Conservation (phyloP, 73 alveolate genomes). For the Stentor roeselii region DNA sequence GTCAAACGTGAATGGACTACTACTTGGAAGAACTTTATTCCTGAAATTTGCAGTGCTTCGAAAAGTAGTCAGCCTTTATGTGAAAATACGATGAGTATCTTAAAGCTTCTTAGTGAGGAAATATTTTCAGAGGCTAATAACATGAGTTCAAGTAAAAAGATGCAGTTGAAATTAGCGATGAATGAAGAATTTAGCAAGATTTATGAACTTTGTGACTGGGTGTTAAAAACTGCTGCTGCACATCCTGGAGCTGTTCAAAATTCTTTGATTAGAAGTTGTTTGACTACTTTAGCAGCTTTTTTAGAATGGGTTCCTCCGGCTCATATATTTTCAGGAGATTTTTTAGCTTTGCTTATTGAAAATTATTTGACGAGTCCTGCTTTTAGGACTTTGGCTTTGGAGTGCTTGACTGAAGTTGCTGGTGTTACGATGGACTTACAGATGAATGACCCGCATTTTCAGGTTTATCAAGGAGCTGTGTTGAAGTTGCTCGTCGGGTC, state of each 20-base stretch:
- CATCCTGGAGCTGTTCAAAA: slow-evolving; percentile 54
- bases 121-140: slow-evolving; percentile 85
- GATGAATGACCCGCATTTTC: slow-evolving; percentile 27
- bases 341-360: slow-evolving; percentile 33
- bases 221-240: slow-evolving; percentile 47
- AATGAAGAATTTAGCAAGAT: slow-evolving; percentile 79
- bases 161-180: slow-evolving; percentile 77
- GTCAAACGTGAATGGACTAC: slow-evolving; percentile 94
- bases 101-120: slow-evolving; percentile 89
- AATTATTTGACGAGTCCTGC: slow-evolving; percentile 25
- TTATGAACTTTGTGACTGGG: slow-evolving; percentile 81
- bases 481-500: neutral
- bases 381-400: slow-evolving; percentile 12
- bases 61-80: slow-evolving; percentile 75
- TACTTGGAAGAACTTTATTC: slow-evolving; percentile 84
- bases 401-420: slow-evolving; percentile 25
- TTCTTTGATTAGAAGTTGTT: slow-evolving; percentile 43
- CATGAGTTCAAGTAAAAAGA: slow-evolving; percentile 67
- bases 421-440: slow-evolving; percentile 28
- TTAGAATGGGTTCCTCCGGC: slow-evolving; percentile 63
- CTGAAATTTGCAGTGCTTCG: slow-evolving; percentile 86
- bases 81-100: slow-evolving; percentile 82
- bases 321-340: slow-evolving; percentile 60
- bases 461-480: neutral
- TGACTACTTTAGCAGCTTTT: slow-evolving; percentile 58